Conservation (phyloP, 2,329 filamentous ascomycete species). For the Penicillium digitatum region DNA sequence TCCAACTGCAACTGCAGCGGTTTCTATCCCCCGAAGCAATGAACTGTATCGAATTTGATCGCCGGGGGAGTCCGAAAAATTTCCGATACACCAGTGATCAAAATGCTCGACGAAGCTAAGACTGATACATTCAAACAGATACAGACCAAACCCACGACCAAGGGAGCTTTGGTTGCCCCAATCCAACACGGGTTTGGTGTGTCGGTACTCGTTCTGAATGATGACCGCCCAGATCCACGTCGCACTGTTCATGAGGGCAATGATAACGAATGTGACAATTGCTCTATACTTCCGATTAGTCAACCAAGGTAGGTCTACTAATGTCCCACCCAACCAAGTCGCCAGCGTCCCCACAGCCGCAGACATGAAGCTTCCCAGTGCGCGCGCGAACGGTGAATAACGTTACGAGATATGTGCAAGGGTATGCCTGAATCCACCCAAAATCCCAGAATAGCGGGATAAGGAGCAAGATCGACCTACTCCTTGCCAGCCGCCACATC, state of each 20-base stretch:
- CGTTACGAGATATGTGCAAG: constrained; percentile 41
- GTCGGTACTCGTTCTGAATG: constrained; percentile 47
- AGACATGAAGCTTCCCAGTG: constrained; percentile 37
- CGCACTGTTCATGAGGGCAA: constrained; percentile 42
- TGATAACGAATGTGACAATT: constrained; percentile 39
- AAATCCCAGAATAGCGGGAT: constrained; percentile 35
- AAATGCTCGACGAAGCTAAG: constrained; percentile 44
- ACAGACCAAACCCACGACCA: constrained; percentile 44
- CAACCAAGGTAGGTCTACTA: constrained; percentile 41
- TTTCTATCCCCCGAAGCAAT: constrained; percentile 44
- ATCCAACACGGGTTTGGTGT: constrained; percentile 43
- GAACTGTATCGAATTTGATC: constrained; percentile 47
- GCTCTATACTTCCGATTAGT: constrained; percentile 42
- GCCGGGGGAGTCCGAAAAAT: constrained; percentile 44
- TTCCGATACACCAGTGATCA: constrained; percentile 49
- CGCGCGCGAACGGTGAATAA: constrained; percentile 45
- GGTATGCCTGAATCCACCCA: constrained; percentile 41
- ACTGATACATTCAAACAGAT: constrained; percentile 42
- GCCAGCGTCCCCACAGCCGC: constrained; percentile 41
- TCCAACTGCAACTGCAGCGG: constrained; percentile 41
- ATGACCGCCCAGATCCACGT: constrained; percentile 50
- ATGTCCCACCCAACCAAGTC: constrained; percentile 36
- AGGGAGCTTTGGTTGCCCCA: constrained; percentile 42
- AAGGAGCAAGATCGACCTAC: constrained; percentile 37
- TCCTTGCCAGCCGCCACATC: constrained; percentile 37